phyloP scores from a whole-genome alignment of 768 basidiomycete genomes.

The Candolleomyces efflorescens region DNA sequence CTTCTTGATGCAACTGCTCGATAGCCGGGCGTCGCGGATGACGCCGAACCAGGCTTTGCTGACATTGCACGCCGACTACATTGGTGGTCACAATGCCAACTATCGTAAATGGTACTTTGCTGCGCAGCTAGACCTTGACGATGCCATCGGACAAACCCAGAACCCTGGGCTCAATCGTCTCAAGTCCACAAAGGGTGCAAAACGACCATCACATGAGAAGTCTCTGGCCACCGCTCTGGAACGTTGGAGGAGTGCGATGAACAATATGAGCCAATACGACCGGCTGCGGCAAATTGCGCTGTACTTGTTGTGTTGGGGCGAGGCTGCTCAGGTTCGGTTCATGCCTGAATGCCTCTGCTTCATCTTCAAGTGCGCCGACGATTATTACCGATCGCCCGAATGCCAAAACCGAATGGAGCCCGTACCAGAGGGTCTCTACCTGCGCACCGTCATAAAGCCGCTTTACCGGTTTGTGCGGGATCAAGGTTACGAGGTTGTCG shows the following conservation, averaged over 20 bases:
- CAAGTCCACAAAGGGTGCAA: conserved; percentile 57
- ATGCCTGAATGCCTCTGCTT: conserved; percentile 96
- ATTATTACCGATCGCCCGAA: conserved; percentile 98
- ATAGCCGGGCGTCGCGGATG: conserved; percentile 96
- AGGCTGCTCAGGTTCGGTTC: conserved; percentile 96
- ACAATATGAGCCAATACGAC: conserved; percentile 98
- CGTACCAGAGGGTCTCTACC: conserved; percentile 93
- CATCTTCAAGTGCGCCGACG: conserved; percentile 99
- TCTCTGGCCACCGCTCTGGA: conserved; percentile 79
- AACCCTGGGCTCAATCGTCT: conserved; percentile 87
- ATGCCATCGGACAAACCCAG: conserved; percentile 88
- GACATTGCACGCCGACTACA: conserved; percentile 97
- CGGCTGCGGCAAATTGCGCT: conserved; percentile 94
- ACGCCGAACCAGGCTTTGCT: conserved; percentile 92
- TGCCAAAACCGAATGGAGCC: conserved; percentile 91
- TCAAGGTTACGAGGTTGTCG: conserved; percentile 94
- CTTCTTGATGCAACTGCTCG: conserved; percentile 95
- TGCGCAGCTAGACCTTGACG: conserved; percentile 96
- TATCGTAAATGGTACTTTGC: conserved; percentile 99
- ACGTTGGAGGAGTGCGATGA: conserved; percentile 97
- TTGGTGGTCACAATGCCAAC: conserved; percentile 97
- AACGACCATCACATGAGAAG: conserved; percentile 52
- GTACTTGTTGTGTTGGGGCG: conserved; percentile 95
- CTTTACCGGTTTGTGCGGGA: conserved; percentile 96
- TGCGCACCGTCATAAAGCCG: conserved; percentile 87